phyloP scores from a whole-genome alignment of 2,329 filamentous ascomycete genomes.

The Sporothrix inflata region DNA sequence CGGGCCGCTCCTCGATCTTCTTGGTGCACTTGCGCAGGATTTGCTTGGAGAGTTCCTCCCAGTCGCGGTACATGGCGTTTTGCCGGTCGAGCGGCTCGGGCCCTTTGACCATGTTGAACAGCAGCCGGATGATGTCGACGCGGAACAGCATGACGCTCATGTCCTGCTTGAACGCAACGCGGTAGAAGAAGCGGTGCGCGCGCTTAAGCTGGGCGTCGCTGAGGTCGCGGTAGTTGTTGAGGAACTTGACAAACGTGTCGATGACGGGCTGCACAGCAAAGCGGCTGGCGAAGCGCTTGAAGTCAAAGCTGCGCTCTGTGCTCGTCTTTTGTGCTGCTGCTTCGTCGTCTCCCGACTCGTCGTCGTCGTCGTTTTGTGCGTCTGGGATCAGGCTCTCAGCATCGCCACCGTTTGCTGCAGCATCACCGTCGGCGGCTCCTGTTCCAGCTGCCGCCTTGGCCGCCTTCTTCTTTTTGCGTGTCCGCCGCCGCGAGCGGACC shows the following conservation, averaged over 20 bases:
- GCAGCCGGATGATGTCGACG: constrained; percentile 84
- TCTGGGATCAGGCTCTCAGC: constrained; percentile 60
- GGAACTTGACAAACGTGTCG: constrained; percentile 83
- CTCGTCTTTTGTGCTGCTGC: constrained; percentile 69
- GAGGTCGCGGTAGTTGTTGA: constrained; percentile 79
- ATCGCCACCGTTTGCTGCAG: constrained; percentile 51
- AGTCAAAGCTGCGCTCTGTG: constrained; percentile 92
- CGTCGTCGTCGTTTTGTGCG: constrained; percentile 60
- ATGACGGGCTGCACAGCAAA: constrained; percentile 85
- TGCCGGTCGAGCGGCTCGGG: constrained; percentile 72
- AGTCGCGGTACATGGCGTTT: constrained; percentile 76
- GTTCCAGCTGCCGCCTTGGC: constrained; percentile 46
- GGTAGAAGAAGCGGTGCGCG: constrained; percentile 90
- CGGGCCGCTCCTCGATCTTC: constrained; percentile 82
- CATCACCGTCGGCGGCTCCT: constrained; percentile 36
- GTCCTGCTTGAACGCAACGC: constrained; percentile 92
- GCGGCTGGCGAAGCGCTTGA: constrained; percentile 76
- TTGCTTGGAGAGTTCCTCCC: constrained; percentile 86
- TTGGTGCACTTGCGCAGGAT: constrained; percentile 79
- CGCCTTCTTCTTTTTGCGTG: constrained; percentile 72
- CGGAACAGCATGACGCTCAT: constrained; percentile 86
- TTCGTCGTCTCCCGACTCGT: constrained; percentile 73
- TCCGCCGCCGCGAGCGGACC: constrained; percentile 77
- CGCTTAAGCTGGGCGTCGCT: constrained; percentile 81
- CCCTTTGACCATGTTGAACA: constrained; percentile 91